Evolutionary conservation across 192 early-diverging fungal species (phyloP).

Genomic region (Dimargaris verticillata): DNA sequence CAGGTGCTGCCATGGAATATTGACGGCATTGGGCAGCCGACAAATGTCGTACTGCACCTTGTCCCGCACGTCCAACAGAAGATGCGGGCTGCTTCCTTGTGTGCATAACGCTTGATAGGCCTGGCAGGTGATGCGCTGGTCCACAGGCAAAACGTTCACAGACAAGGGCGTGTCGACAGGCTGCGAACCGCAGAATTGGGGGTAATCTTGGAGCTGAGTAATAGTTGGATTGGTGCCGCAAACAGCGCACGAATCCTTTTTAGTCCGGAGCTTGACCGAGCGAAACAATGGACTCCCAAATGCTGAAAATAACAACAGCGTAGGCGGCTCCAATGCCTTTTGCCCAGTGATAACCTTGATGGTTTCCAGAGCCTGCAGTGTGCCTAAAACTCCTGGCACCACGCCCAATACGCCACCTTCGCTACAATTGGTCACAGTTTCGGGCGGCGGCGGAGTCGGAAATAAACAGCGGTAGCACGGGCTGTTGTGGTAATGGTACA

Average conservation of each 20-base stretch:
- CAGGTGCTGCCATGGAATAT: constrained; percentile 33
- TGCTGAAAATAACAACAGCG: constrained; percentile 69
- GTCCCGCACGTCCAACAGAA: constrained; percentile 86
- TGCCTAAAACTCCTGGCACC: constrained; percentile 88
- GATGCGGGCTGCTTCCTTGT: constrained; percentile 26
- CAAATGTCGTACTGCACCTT: constrained; percentile 72
- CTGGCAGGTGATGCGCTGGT: constrained; percentile 30
- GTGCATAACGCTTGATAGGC: constrained; percentile 34
- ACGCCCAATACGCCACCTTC: constrained; percentile 87
- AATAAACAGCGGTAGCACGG: constrained; percentile 96
- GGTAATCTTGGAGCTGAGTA: constrained; percentile 75
- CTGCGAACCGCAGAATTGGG: constrained; percentile 73
- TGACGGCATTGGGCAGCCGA: constrained; percentile 43
- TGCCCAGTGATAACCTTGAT: constrained; percentile 69
- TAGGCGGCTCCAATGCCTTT: constrained; percentile 36
- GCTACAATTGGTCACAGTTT: constrained; percentile 73
- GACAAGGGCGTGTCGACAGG: constrained; percentile 45
- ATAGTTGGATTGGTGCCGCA: constrained; percentile 77
- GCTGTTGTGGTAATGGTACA: constrained; percentile 79
- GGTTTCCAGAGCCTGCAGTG: constrained; percentile 78
- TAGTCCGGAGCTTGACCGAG: constrained; percentile 56
- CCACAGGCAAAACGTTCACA: constrained; percentile 19
- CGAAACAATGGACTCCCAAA: constrained; percentile 50
- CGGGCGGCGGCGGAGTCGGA: constrained; percentile 78
- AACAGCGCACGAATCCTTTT: constrained; percentile 55